These are phyloP conservation scores for Amaranthus palmeri DNA, from an alignment of 148 eudicot species.

Conservation along the genomic window DNA sequence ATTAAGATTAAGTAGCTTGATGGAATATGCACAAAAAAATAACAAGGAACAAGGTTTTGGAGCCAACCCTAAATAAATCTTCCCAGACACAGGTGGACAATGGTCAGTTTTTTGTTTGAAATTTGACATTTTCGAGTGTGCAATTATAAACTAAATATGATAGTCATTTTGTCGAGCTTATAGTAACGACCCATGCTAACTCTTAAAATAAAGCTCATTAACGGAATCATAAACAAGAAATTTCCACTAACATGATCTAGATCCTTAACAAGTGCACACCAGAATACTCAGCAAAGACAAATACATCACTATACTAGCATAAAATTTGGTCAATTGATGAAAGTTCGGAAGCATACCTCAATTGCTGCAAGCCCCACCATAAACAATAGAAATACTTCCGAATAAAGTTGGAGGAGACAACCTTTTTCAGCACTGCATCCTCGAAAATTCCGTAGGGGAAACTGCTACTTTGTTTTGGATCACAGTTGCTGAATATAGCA, in stretches of 20 bases:
- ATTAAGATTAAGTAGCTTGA: too few species aligned
- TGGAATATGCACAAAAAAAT: too few species aligned
- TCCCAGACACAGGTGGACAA: too few species aligned
- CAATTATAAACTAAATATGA: too few species aligned
- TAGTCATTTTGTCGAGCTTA: too few species aligned
- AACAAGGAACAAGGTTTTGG: too few species aligned
- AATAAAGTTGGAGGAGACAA: constrained; percentile 62
- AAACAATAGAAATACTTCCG: constrained; percentile 87
- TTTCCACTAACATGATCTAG: not conserved
- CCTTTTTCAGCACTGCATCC: constrained; percentile 64
- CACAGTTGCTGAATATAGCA: constrained; percentile 51
- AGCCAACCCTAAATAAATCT: too few species aligned
- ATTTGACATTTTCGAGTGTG: too few species aligned
- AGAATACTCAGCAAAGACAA: not conserved
- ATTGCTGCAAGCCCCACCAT: constrained; percentile 96
- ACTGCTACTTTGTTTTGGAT: constrained; percentile 37
- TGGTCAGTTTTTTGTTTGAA: too few species aligned
- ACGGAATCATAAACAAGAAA: too few species aligned
- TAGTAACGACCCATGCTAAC: too few species aligned
- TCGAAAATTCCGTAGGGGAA: constrained; percentile 74
- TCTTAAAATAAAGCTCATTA: too few species aligned
- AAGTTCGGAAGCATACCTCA: constrained; percentile 48
- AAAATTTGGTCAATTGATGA: not conserved
- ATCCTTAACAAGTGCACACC: not conserved
- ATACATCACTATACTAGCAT: not conserved